A percentile compares a stretch with the other conserved stretches of the same genome.
These are phyloP conservation scores for Cerioporus squamosus DNA, from an alignment of 1,284 basidiomycete genomes.

Conservation along the genomic window DNA sequence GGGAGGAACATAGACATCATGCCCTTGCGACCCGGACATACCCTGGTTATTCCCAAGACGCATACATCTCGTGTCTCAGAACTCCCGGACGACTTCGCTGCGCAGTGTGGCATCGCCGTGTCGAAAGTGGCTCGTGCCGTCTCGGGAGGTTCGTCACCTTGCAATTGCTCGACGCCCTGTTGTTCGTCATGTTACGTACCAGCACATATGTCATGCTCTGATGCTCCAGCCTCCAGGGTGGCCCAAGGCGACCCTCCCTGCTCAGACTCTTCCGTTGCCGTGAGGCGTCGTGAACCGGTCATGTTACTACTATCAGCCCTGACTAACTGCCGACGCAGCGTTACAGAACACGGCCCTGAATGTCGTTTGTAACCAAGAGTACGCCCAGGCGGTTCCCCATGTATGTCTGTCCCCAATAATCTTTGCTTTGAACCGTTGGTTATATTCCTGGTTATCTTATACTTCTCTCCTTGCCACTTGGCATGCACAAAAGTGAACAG, in stretches of 20 bases:
- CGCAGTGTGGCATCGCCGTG: conserved; percentile 59
- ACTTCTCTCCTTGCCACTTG: too few relatives aligned
- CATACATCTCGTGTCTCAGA: conserved; percentile 68
- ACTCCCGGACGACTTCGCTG: conserved; percentile 62
- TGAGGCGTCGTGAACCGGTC: too few relatives aligned
- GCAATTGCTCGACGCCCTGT: background rate
- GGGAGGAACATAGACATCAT: conserved; percentile 59
- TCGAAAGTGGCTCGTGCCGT: conserved; percentile 66
- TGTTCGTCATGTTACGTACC: background rate
- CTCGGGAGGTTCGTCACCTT: conserved; percentile 50
- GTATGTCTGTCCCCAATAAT: too few relatives aligned
- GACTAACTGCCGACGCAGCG: conserved; percentile 41
- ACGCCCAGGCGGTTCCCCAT: conserved; percentile 82
- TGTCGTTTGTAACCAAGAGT: conserved; percentile 81
- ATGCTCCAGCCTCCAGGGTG: too few relatives aligned
- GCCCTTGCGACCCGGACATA: conserved; percentile 69
- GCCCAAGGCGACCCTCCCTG: too few relatives aligned
- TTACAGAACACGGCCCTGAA: conserved; percentile 70
- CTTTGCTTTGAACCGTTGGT: too few relatives aligned
- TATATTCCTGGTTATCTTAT: too few relatives aligned
- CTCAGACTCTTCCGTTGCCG: too few relatives aligned
- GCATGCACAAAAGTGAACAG: too few relatives aligned
- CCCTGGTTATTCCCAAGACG: conserved; percentile 68
- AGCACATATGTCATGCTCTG: background rate
- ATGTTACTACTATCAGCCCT: background rate